Conservation (phyloP, 2,329 filamentous ascomycete genomes). For the Xylariaceae sp. region DNA sequence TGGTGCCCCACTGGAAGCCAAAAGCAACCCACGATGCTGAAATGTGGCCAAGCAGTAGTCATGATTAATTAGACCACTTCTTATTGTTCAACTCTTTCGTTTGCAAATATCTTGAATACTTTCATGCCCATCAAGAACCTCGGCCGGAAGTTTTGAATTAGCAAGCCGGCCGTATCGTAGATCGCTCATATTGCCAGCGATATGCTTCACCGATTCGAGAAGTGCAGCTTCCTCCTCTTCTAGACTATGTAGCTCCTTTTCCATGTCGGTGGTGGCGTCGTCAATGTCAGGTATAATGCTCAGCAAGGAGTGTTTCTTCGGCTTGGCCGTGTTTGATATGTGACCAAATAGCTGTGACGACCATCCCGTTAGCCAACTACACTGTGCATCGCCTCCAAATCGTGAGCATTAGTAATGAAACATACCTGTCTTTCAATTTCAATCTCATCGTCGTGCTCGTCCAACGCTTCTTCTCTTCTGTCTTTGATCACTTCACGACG, state of each 20-base stretch:
- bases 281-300: constrained; percentile 68
- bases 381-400: neutral
- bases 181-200: constrained; percentile 72
- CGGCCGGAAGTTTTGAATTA: constrained; percentile 58
- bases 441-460: constrained; percentile 58
- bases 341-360: constrained; percentile 54
- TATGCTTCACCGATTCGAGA: constrained; percentile 57
- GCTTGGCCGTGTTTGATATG: constrained; percentile 37
- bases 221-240: constrained; percentile 60
- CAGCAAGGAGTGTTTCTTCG: constrained; percentile 54
- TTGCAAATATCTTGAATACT: constrained; percentile 62
- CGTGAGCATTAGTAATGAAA: constrained; percentile 4
- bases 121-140: constrained; percentile 63
- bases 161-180: constrained; percentile 74
- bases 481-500: constrained; percentile 53
- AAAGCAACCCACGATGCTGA: too few relatives aligned
- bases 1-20: too few relatives aligned
- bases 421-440: constrained; percentile 57
- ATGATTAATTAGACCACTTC: constrained; percentile 14
- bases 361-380: constrained; percentile 9
- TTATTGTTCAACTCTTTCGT: constrained; percentile 32
- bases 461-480: constrained; percentile 46
- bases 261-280: constrained; percentile 58
- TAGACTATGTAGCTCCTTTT: constrained; percentile 62
- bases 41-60: constrained; percentile 7